These are phyloP conservation scores for Hirsutella rhossiliensis DNA, from an alignment of 2,329 filamentous ascomycete species.

Conservation along the genomic window DNA sequence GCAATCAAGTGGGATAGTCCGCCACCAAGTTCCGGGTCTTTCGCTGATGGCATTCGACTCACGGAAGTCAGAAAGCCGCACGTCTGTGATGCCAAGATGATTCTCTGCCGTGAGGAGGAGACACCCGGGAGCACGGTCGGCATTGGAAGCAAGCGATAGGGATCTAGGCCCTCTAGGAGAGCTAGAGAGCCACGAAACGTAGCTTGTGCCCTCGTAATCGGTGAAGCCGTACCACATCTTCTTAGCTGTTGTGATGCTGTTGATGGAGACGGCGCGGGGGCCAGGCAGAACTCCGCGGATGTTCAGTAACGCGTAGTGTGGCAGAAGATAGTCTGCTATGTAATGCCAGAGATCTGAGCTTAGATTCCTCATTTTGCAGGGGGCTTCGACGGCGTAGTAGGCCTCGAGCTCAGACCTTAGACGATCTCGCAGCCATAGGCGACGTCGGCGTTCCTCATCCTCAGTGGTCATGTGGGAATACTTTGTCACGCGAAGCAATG, in stretches of 20 bases:
- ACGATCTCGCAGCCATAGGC: background rate
- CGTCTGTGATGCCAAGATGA: background rate
- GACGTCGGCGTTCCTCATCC: slow-evolving; percentile 1
- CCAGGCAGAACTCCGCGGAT: background rate
- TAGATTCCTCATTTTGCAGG: background rate
- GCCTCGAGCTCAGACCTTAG: background rate
- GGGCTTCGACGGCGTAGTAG: background rate
- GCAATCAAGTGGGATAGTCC: background rate
- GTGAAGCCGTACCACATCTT: slow-evolving; percentile 1
- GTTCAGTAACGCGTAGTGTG: background rate
- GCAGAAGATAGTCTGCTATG: background rate
- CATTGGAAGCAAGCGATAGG: background rate
- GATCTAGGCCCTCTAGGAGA: background rate
- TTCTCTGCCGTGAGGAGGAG: slow-evolving; percentile 1
- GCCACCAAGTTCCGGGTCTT: slow-evolving; percentile 1
- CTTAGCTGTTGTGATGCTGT: background rate
- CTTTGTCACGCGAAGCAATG: too few relatives aligned
- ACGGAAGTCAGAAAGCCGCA: background rate
- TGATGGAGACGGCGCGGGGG: background rate
- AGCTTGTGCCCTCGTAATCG: background rate
- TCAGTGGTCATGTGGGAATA: background rate
- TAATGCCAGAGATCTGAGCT: background rate
- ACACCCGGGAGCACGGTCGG: background rate
- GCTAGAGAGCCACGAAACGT: slow-evolving; percentile 1
- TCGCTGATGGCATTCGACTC: background rate